Evolutionary conservation across 768 basidiomycete species (phyloP), one percentile per base, ranked within the genome.

Genomic region (Lyophyllum semitale): DNA sequence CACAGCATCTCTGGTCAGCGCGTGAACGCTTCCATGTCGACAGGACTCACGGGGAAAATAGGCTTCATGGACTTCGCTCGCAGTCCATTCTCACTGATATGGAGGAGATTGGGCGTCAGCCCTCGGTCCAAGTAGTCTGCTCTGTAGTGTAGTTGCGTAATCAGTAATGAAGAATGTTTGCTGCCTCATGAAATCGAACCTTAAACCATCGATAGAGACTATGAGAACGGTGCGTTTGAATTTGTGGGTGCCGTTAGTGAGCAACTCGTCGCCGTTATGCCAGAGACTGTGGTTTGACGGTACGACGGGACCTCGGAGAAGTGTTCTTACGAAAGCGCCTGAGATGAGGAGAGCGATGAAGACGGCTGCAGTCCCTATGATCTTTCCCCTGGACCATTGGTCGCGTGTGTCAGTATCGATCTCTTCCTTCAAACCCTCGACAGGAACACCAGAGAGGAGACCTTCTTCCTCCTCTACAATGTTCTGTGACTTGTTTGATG

Each of bases 41-140:
- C 8, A 37, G 61, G 8, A 67, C 86, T 62, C 57, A 92, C 91
- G 5, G 95, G 95, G 61, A 95, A 95, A 7, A 93, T 68, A n/a
- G 95, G 91, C 45, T 79, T 77, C 85, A 96, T 87, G 4, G 83
- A 90, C 69, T 95, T 92, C 2, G 95, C 93, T 30, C 91, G 80
- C n/a, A 95, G 63, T 1, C 94, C 94, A 65, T 87, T 79, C 71
- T 88, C 83, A 65, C 90, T 90, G 55, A 94, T 87, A 54, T 84
- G 83, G 41, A 93, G 73, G 12, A 95, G 71, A 68, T 95, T 87
- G 1, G 93, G 93, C 0, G 93, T 95, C 38, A 95, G 68, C 0
- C 89, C 91, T 46, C 91, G 80, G 67, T 94, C 91, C 23, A 96
- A 78, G 65, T 95, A 95, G 67, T 91, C 91, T 32, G 93, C 91